Conservation (phyloP, 257 asterid genomes). For the Vinca minor region DNA sequence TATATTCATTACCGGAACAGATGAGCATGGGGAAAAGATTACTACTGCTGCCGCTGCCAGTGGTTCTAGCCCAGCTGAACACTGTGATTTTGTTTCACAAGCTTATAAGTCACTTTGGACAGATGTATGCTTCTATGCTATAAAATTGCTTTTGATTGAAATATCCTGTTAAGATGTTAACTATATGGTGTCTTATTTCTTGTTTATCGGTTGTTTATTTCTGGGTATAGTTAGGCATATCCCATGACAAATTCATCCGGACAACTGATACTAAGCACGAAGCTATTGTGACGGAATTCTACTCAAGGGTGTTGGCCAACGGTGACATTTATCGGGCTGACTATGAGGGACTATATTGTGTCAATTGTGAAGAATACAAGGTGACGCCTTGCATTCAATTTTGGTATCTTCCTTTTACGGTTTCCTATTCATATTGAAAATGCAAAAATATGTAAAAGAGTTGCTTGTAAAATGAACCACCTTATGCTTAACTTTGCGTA, state of each 20-base stretch:
- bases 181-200: neutral
- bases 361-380: conserved; percentile 96
- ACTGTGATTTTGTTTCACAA: conserved; percentile 72
- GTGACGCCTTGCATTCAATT: conserved; percentile 26
- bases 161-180: neutral
- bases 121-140: conserved; percentile 39
- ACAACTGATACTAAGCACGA: conserved; percentile 81
- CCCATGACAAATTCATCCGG: conserved; percentile 81
- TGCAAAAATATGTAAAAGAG: neutral
- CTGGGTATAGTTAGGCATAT: conserved; percentile 61
- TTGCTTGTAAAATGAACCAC: neutral
- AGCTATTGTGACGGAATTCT: conserved; percentile 77
- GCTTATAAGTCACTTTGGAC: conserved; percentile 71
- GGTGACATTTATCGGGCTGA: conserved; percentile 92
- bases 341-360: conserved; percentile 92
- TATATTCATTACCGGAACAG: conserved; percentile 85
- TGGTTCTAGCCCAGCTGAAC: conserved; percentile 66
- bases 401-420: conserved; percentile 9
- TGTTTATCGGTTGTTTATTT: conserved; percentile 17
- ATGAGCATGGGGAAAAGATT: conserved; percentile 96
- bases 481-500: neutral
- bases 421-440: conserved; percentile 2
- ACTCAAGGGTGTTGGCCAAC: conserved; percentile 62
- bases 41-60: conserved; percentile 74
- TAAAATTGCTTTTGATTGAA: conserved; percentile 3